These are phyloP conservation scores for Straminergon stramineum DNA, from an alignment of 225 moss, liverwort and hornwort species.

Conservation along the genomic window DNA sequence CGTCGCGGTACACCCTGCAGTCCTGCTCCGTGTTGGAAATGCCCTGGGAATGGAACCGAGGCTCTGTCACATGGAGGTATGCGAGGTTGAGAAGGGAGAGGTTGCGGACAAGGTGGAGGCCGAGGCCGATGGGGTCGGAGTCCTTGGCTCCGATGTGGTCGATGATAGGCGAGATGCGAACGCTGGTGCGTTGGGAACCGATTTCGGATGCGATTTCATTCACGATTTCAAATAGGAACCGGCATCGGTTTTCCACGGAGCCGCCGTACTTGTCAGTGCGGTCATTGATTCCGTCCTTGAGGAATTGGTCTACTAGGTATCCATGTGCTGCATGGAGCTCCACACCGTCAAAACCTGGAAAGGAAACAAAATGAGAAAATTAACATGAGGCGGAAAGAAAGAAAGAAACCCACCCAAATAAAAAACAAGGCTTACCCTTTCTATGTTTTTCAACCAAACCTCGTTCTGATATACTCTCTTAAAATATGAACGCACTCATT, in stretches of 20 bases:
- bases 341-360: slow-evolving; percentile 70
- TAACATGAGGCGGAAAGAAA: background rate
- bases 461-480: background rate
- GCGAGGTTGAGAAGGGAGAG: slow-evolving; percentile 10
- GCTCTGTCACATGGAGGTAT: slow-evolving; percentile 42
- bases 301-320: slow-evolving; percentile 46
- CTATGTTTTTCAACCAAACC: background rate
- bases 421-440: background rate
- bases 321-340: slow-evolving; percentile 70
- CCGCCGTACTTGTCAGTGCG: slow-evolving; percentile 24
- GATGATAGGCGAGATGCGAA: slow-evolving; percentile 51
- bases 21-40: background rate
- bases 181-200: slow-evolving; percentile 23
- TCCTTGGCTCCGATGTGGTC: slow-evolving; percentile 27
- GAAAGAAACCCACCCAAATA: too few species aligned
- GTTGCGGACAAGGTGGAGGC: slow-evolving; percentile 26
- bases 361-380: background rate
- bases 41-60: slow-evolving; percentile 13
- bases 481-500: too few species aligned
- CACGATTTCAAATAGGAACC: slow-evolving; percentile 35
- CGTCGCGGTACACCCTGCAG: slow-evolving; percentile 4
- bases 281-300: slow-evolving; percentile 50
- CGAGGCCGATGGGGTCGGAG: slow-evolving; percentile 20
- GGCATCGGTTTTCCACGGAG: slow-evolving; percentile 37
- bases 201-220: slow-evolving; percentile 2